A percentile compares a stretch with the other conserved stretches of the same genome.
Conservation (phyloP, 768 basidiomycete species). For the Leccinellum albellum region DNA sequence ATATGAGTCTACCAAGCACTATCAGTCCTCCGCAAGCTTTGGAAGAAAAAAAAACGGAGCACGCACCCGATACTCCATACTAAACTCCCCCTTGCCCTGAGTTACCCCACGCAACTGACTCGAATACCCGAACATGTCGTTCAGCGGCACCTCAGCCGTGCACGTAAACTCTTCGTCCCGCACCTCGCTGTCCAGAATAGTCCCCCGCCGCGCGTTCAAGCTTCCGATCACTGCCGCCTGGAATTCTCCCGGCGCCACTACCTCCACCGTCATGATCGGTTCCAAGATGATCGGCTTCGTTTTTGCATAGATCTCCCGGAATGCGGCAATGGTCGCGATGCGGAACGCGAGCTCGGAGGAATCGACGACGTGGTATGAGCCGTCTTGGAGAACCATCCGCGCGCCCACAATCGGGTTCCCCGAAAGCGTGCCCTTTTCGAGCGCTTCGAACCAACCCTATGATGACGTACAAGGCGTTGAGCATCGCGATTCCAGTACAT, state of each 20-base stretch:
- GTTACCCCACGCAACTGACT: slow-evolving; percentile 89
- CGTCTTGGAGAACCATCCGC: slow-evolving; percentile 86
- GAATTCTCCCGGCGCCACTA: slow-evolving; percentile 94
- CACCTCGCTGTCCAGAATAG: slow-evolving; percentile 93
- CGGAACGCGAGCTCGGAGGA: slow-evolving; percentile 96
- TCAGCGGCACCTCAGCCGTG: slow-evolving; percentile 87
- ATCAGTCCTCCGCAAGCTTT: not conserved
- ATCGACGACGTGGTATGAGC: slow-evolving; percentile 89
- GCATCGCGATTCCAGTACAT: not conserved
- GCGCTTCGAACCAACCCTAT: slow-evolving; percentile 91
- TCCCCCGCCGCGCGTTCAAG: slow-evolving; percentile 87
- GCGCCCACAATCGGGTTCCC: slow-evolving; percentile 86
- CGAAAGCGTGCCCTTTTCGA: slow-evolving; percentile 85
- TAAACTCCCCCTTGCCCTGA: slow-evolving; percentile 93
- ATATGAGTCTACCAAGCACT: slow-evolving; percentile 54
- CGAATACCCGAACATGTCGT: slow-evolving; percentile 99
- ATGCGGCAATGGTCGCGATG: slow-evolving; percentile 84
- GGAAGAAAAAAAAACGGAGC: not conserved
- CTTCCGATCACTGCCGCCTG: slow-evolving; percentile 94
- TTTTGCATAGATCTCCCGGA: slow-evolving; percentile 81
- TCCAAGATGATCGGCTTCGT: slow-evolving; percentile 84
- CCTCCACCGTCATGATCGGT: slow-evolving; percentile 98
- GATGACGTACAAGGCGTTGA: not conserved
- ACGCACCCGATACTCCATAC: slow-evolving; percentile 73
- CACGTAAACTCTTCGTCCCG: slow-evolving; percentile 96